phyloP scores from a whole-genome alignment of 495 filamentous ascomycete species.

The Parmelia sp. region DNA sequence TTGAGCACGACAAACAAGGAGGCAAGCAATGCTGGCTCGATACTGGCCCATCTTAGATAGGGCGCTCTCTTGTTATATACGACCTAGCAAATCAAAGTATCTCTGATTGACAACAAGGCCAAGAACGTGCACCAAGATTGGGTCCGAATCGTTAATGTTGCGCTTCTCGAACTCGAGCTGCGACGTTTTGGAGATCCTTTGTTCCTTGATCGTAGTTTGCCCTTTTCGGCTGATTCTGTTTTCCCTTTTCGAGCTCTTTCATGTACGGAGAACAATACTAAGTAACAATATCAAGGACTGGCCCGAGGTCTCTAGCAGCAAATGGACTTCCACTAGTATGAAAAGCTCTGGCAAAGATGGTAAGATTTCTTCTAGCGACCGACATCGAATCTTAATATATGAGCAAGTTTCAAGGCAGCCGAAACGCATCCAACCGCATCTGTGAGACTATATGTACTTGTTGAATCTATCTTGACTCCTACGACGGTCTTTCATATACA shows the following conservation, averaged over 20 bases:
- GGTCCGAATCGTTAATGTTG: background rate
- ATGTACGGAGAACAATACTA: background rate
- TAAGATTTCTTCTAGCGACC: background rate
- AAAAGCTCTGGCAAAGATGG: background rate
- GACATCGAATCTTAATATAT: too few relatives aligned
- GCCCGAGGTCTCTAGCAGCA: background rate
- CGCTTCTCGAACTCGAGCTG: background rate
- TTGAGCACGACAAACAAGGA: background rate
- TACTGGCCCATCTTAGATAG: background rate
- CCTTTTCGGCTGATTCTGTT: background rate
- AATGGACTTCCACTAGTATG: background rate
- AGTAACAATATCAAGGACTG: background rate
- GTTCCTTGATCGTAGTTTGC: background rate
- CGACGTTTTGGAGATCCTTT: background rate
- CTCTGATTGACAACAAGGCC: background rate
- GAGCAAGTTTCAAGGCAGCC: too few relatives aligned
- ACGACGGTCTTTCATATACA: background rate
- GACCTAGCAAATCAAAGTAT: background rate
- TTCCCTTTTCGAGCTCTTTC: background rate
- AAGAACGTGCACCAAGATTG: background rate
- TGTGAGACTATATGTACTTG: background rate
- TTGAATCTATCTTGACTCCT: background rate
- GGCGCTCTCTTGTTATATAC: background rate
- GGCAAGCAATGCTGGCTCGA: background rate
- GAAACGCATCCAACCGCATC: too few relatives aligned